A percentile compares a stretch with the other conserved stretches of the same genome.
These are phyloP conservation scores for Elymus sibiricus DNA, from an alignment of 176 grass and related monocot species.

Conservation along the genomic window DNA sequence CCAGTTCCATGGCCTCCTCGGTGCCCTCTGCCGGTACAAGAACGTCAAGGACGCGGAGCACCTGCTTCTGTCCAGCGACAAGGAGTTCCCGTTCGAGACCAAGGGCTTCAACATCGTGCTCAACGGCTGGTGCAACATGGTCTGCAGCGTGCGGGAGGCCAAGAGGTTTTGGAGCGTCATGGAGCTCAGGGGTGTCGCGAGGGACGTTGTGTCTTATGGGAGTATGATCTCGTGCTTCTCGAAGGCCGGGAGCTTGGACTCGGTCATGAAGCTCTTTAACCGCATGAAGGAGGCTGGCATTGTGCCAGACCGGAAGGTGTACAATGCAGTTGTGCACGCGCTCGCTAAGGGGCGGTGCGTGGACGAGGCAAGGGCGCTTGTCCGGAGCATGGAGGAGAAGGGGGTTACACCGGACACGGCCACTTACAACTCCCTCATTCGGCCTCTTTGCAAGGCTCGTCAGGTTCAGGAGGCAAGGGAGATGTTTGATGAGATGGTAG, in stretches of 20 bases:
- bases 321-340: conserved; percentile 67
- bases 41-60: conserved; percentile 77
- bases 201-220: conserved; percentile 69
- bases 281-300: conserved; percentile 68
- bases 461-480: conserved; percentile 58
- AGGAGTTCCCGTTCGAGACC: conserved; percentile 63
- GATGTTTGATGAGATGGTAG: conserved; percentile 68
- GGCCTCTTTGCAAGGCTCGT: conserved; percentile 64
- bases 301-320: conserved; percentile 59
- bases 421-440: conserved; percentile 78
- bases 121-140: conserved; percentile 75
- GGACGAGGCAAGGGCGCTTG: conserved; percentile 52
- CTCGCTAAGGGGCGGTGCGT: conserved; percentile 71
- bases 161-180: conserved; percentile 83
- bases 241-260: conserved; percentile 62
- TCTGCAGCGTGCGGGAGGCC: conserved; percentile 52
- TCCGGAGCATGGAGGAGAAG: conserved; percentile 66
- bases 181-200: conserved; percentile 45
- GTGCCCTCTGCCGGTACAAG: conserved; percentile 79
- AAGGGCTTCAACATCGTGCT: conserved; percentile 93
- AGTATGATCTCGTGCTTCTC: conserved; percentile 94
- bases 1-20: conserved; percentile 70
- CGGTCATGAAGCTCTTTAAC: conserved; percentile 76
- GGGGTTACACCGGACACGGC: conserved; percentile 48
- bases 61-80: conserved; percentile 63